These are phyloP conservation scores for Kodamaea fungicola DNA, from an alignment of 1,139 yeast genomes.

Conservation along the genomic window DNA sequence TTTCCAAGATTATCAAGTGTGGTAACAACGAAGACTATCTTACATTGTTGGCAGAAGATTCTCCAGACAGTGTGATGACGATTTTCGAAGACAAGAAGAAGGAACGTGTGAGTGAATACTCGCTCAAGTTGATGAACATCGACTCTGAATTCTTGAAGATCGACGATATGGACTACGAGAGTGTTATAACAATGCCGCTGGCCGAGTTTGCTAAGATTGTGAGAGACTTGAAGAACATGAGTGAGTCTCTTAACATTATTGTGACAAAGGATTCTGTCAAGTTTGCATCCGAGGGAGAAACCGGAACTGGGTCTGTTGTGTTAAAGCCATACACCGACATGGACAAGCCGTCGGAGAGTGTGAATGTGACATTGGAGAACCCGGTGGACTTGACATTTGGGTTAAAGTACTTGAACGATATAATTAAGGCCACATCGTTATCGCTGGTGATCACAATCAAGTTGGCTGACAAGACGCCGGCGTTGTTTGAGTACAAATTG, in stretches of 20 bases:
- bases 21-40: conserved; percentile 89
- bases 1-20: conserved; percentile 84
- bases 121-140: conserved; percentile 90
- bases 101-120: conserved; percentile 90
- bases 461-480: conserved; percentile 90
- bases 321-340: conserved; percentile 81
- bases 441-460: conserved; percentile 76
- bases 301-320: conserved; percentile 84
- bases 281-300: conserved; percentile 88
- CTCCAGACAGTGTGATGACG: conserved; percentile 77
- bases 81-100: conserved; percentile 87
- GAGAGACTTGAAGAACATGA: conserved; percentile 79
- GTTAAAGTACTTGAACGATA: conserved; percentile 83
- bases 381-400: conserved; percentile 92
- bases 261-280: conserved; percentile 93
- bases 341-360: conserved; percentile 73
- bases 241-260: conserved; percentile 81
- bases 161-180: conserved; percentile 90
- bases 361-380: conserved; percentile 74
- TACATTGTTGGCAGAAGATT: conserved; percentile 88
- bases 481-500: conserved; percentile 87
- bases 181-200: conserved; percentile 84
- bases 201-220: conserved; percentile 85
- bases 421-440: conserved; percentile 85
- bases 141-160: conserved; percentile 92